phyloP scores from a whole-genome alignment of 371 early-diverging fungal species.

The Actinomortierella wolfii region DNA sequence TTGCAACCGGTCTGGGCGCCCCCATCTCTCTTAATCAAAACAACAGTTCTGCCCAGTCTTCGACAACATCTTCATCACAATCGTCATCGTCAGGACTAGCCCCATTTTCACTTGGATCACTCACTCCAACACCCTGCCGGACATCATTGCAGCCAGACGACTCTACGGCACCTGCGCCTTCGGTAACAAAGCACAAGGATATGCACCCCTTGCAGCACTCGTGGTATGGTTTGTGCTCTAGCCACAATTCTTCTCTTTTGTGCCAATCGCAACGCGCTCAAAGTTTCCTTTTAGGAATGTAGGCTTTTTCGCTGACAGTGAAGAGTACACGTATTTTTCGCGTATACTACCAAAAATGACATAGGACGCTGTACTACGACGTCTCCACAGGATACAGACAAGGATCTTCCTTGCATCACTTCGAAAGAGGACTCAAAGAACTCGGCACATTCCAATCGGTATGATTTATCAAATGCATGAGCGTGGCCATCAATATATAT shows the following conservation, averaged over 20 bases:
- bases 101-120: too few relatives aligned
- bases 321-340: background rate
- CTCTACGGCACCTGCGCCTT: background rate
- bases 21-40: conserved; percentile 6
- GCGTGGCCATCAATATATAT: too few relatives aligned
- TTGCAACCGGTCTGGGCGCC: conserved; percentile 24
- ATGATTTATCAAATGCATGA: too few relatives aligned
- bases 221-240: conserved; percentile 14
- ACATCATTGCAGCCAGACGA: too few relatives aligned
- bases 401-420: conserved; percentile 23
- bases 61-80: conserved; percentile 7
- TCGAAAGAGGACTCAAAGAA: conserved; percentile 20
- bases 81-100: background rate
- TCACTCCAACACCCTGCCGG: too few relatives aligned
- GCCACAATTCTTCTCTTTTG: too few relatives aligned
- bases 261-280: too few relatives aligned
- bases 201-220: conserved; percentile 36
- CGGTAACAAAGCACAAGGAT: background rate
- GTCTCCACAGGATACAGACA: conserved; percentile 13
- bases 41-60: too few relatives aligned
- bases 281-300: background rate
- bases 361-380: conserved; percentile 39
- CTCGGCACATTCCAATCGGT: conserved; percentile 18
- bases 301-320: background rate
- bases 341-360: too few relatives aligned